Percentiles rank a stretch among this genome's conserved stretches.
These are phyloP conservation scores for Eremothecium cymbalariae DNA, from an alignment of 1,139 yeast species.

Conservation along the genomic window DNA sequence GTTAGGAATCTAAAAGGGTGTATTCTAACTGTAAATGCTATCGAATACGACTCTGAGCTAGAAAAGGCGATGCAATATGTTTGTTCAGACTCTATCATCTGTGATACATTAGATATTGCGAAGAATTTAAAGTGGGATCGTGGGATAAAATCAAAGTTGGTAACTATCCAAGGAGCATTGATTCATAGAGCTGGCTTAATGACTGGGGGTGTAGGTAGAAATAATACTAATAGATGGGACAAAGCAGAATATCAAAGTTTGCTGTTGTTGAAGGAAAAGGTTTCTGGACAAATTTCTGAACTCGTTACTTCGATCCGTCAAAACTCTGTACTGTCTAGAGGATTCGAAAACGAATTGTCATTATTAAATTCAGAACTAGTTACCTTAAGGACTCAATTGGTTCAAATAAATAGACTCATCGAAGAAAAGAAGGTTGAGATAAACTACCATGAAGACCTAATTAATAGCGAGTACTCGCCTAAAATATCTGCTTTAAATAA, in stretches of 20 bases:
- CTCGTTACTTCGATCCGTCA: slow-evolving; percentile 42
- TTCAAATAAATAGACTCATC: slow-evolving; percentile 44
- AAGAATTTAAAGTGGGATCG: slow-evolving; percentile 63
- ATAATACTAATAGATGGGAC: slow-evolving; percentile 53
- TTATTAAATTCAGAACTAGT: slow-evolving; percentile 45
- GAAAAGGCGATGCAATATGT: slow-evolving; percentile 78
- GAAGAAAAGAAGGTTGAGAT: slow-evolving; percentile 51
- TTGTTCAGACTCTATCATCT: slow-evolving; percentile 75
- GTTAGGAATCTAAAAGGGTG: slow-evolving; percentile 21
- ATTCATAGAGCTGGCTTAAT: slow-evolving; percentile 81
- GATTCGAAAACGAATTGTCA: slow-evolving; percentile 49
- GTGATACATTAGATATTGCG: slow-evolving; percentile 64
- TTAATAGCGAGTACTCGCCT: slow-evolving; percentile 32
- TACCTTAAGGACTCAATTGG: slow-evolving; percentile 43
- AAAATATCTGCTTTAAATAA: slow-evolving; percentile 25
- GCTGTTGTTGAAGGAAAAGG: slow-evolving; percentile 51
- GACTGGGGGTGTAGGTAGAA: slow-evolving; percentile 72
- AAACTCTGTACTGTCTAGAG: slow-evolving; percentile 51
- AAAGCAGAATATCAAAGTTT: slow-evolving; percentile 59
- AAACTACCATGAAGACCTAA: slow-evolving; percentile 38
- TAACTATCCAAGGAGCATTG: slow-evolving; percentile 75
- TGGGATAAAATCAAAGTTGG: slow-evolving; percentile 56
- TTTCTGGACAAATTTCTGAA: slow-evolving; percentile 45
- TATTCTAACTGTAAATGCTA: slow-evolving; percentile 51
- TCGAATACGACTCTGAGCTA: slow-evolving; percentile 58